Percentiles rank a stretch among this genome's conserved stretches.
phyloP scores from a whole-genome alignment of 1,284 basidiomycete species.

The Phaffia rhodozyma region DNA sequence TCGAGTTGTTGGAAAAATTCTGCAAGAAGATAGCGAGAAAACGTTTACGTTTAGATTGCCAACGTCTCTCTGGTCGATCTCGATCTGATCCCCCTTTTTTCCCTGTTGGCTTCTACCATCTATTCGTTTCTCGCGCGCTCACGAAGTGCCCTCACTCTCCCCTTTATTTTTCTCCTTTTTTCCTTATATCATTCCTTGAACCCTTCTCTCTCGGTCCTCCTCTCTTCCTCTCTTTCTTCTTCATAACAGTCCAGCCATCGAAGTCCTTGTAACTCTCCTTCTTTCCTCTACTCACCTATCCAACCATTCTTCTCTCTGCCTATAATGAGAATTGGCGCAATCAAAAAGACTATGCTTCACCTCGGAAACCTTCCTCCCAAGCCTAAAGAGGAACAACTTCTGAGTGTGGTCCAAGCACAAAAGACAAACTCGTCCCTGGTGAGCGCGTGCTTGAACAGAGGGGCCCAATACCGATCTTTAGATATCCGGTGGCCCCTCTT shows the following conservation, averaged over 20 bases:
- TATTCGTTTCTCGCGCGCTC: too few relatives aligned
- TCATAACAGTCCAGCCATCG: neutral
- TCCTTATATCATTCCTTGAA: too few relatives aligned
- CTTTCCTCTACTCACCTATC: too few relatives aligned
- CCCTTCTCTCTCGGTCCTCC: neutral
- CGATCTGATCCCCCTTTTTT: too few relatives aligned
- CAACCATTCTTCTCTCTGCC: constrained; percentile 21
- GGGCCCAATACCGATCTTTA: neutral
- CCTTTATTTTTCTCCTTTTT: too few relatives aligned
- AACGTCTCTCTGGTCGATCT: too few relatives aligned
- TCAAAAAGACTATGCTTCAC: constrained; percentile 29
- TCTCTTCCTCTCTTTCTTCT: neutral
- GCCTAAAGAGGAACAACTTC: constrained; percentile 25
- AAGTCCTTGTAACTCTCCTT: constrained; percentile 14
- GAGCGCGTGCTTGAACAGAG: too few relatives aligned
- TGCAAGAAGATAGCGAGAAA: too few relatives aligned
- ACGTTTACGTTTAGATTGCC: too few relatives aligned
- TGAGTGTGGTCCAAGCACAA: neutral
- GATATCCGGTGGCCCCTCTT: neutral
- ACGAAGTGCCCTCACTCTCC: too few relatives aligned
- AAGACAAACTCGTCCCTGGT: neutral
- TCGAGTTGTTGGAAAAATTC: too few relatives aligned
- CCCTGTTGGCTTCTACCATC: too few relatives aligned
- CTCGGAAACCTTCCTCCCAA: constrained; percentile 36
- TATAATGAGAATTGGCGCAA: constrained; percentile 12